phyloP scores from a whole-genome alignment of 176 grass and related monocot species.

The Cenchrus americanus region DNA sequence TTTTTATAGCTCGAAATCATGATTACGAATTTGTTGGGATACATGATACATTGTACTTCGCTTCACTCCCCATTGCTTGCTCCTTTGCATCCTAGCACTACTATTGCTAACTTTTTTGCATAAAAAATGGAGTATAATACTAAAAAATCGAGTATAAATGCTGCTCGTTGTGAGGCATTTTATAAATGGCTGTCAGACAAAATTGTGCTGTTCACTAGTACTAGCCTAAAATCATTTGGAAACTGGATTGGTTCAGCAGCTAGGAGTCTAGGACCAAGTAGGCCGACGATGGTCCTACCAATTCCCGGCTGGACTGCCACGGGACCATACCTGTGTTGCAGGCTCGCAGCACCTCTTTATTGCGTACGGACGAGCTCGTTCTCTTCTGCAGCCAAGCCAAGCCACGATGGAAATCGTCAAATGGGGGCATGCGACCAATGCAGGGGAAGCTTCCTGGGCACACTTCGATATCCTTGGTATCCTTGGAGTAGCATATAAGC shows the following conservation, averaged over 20 bases:
- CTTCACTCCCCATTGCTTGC: background rate
- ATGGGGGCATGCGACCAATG: conserved; percentile 31
- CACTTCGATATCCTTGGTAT: conserved; percentile 21
- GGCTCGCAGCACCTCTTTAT: conserved; percentile 31
- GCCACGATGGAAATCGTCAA: conserved; percentile 27
- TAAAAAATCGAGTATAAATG: background rate
- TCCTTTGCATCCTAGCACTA: background rate
- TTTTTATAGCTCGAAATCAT: conserved; percentile 2
- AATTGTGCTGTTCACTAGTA: conserved; percentile 21
- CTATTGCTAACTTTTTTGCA: background rate
- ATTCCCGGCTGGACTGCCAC: background rate
- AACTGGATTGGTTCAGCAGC: background rate
- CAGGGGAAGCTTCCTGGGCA: conserved; percentile 46
- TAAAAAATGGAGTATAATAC: background rate
- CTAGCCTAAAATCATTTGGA: background rate
- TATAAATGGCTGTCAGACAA: background rate
- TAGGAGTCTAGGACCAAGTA: conserved; percentile 18
- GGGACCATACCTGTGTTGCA: conserved; percentile 23
- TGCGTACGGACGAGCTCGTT: conserved; percentile 30
- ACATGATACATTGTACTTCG: background rate
- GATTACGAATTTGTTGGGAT: background rate
- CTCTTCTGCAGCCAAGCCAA: conserved; percentile 26
- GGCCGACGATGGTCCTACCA: background rate
- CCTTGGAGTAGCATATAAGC: conserved; percentile 36
- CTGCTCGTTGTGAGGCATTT: background rate